Evolutionary conservation across 345 rosid genomes (phyloP), one percentile per base, ranked within the genome.

Genomic region (Durio zibethinus): DNA sequence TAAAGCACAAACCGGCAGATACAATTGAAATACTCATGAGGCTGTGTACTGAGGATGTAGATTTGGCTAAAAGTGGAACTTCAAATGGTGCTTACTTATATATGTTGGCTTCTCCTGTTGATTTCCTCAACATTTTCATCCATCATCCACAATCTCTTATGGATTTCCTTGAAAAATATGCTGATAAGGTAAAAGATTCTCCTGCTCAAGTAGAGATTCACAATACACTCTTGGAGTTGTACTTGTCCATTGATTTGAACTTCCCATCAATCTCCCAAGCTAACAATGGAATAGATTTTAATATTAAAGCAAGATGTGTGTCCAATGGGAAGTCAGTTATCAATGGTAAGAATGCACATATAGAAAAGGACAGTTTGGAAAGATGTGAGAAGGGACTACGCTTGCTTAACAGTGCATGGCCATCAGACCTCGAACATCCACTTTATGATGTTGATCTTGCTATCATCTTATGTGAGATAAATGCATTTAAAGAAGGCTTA

Each of bases 61-160:
- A 90, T 38, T 72, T 82, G 2, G 57, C 77, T 43, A 87, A 77
- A 81, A 83, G 79, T 78, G 91, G 90, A 81, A 76, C 93, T 77
- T 86, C 97, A 74, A 90, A 79, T 85, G 87, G 90, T 74, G 80
- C 72, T 33, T 89, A 90, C 86, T 84, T 96, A 47, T 89, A 94
- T 76, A 89, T 96, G 94, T 79, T 96, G 87, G 98, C 99, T 5
- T 96, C 99, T 75, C 99, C 99, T 64, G 97, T 96, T 79, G 98
- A 96, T 84, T 96, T 96, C 85, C 89, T 93, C 72, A 93, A 91
- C 78, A 91, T 96, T 80, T 96, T 96, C 78, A 83, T 91, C 80
- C 99, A 93, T 80, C 87, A 91, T 81, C 94, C 98, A 27, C 83
- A 86, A 80, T 89, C 98, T 25, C 90, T 96, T 53, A 90, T 92